These are phyloP conservation scores for Aspergillus piperis DNA, from an alignment of 2,329 filamentous ascomycete species.

Conservation along the genomic window DNA sequence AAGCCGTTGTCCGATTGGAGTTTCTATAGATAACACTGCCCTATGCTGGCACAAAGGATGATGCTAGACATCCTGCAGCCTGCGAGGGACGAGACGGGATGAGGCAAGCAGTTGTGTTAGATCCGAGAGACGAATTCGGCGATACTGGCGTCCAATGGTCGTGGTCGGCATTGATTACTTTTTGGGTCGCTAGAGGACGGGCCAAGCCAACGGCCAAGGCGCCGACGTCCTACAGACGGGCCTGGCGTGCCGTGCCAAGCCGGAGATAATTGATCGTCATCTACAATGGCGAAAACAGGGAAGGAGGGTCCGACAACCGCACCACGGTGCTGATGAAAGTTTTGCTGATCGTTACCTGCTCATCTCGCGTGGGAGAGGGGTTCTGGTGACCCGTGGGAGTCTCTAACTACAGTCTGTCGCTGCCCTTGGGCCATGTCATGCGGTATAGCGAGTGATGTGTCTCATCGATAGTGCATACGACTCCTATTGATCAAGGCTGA, in stretches of 20 bases:
- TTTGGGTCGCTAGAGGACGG: neutral
- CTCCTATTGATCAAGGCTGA: neutral
- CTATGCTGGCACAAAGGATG: too few relatives aligned
- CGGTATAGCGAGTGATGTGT: too few relatives aligned
- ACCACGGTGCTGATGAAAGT: neutral
- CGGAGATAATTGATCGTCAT: conserved; percentile 1
- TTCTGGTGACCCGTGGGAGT: too few relatives aligned
- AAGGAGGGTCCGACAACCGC: neutral
- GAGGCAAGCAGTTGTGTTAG: too few relatives aligned
- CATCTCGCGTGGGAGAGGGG: neutral
- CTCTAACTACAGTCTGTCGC: too few relatives aligned
- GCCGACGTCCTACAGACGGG: neutral
- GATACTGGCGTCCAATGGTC: neutral
- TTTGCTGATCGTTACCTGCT: neutral
- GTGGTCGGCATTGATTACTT: neutral
- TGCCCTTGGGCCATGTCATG: too few relatives aligned
- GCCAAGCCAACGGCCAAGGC: neutral
- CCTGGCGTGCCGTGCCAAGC: neutral
- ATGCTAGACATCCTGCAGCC: too few relatives aligned
- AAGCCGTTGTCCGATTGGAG: too few relatives aligned
- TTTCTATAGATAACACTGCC: too few relatives aligned
- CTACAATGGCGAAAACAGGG: neutral
- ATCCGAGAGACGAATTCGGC: neutral
- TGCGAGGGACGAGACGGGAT: too few relatives aligned
- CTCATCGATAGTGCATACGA: too few relatives aligned